Evolutionary conservation across 2,329 filamentous ascomycete genomes (phyloP).

Genomic region (Phialophora expanda): DNA sequence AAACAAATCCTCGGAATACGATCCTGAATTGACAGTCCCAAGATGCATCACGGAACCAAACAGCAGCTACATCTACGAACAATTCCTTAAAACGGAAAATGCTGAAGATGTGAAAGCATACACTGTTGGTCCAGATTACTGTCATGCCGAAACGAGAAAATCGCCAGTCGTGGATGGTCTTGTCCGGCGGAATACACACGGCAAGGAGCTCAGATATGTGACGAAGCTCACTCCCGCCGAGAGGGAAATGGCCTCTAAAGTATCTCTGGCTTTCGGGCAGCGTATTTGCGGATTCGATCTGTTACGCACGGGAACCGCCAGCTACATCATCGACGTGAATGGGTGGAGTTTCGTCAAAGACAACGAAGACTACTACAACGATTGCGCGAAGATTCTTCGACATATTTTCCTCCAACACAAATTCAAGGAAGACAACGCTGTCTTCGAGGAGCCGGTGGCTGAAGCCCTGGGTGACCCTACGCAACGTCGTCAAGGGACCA

Average conservation of each 20-base stretch:
- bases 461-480: conserved; percentile 40
- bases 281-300: conserved; percentile 95
- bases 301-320: conserved; percentile 82
- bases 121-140: conserved; percentile 89
- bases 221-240: conserved; percentile 82
- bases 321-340: conserved; percentile 98
- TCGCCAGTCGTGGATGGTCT: conserved; percentile 96
- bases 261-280: conserved; percentile 90
- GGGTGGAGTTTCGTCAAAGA: conserved; percentile 99
- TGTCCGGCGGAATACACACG: conserved; percentile 93
- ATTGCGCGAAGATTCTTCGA: conserved; percentile 81
- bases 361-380: conserved; percentile 97
- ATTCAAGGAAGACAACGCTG: conserved; percentile 47
- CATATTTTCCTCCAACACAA: conserved; percentile 87
- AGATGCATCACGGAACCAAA: conserved; percentile 79
- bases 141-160: conserved; percentile 95
- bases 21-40: conserved; percentile 75
- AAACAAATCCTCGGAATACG: conserved; percentile 97
- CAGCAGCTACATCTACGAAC: conserved; percentile 93
- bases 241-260: conserved; percentile 83
- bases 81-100: conserved; percentile 95
- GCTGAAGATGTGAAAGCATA: conserved; percentile 98
- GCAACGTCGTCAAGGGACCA: conserved; percentile 47
- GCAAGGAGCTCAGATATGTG: conserved; percentile 95
- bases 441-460: conserved; percentile 44